Conservation (phyloP, 2,329 filamentous ascomycete species). For the Teratosphaeriaceae sp. region DNA sequence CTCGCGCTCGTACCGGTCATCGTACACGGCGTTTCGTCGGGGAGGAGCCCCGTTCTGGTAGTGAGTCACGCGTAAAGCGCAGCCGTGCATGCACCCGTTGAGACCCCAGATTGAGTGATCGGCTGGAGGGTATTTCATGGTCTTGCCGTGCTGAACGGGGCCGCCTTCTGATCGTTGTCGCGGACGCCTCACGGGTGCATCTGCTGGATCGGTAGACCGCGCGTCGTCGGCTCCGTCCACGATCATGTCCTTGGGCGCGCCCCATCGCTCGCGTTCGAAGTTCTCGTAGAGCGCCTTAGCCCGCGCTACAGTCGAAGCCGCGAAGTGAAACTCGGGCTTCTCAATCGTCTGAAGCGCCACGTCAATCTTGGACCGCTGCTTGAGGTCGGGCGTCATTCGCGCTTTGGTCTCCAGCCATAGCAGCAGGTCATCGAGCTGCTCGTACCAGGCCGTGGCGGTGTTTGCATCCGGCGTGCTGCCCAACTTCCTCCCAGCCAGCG, state of each 20-base stretch:
- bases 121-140: constrained; percentile 10
- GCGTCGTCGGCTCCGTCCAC: constrained; percentile 1
- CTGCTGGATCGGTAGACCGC: not conserved
- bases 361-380: constrained; percentile 10
- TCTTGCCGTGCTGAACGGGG: not conserved
- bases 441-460: not conserved
- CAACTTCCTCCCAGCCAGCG: not conserved
- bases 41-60: constrained; percentile 2
- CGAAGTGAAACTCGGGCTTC: constrained; percentile 13
- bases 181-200: not conserved
- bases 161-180: not conserved
- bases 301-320: constrained; percentile 6
- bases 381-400: constrained; percentile 15
- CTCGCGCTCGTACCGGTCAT: constrained; percentile 7
- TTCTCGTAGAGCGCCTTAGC: constrained; percentile 13
- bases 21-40: constrained; percentile 3
- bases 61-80: constrained; percentile 8
- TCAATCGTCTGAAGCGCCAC: constrained; percentile 12
- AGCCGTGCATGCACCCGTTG: constrained; percentile 23
- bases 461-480: not conserved
- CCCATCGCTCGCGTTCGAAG: constrained; percentile 18
- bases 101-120: constrained; percentile 19
- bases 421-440: constrained; percentile 14
- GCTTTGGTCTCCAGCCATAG: constrained; percentile 13
- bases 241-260: constrained; percentile 4